These are phyloP conservation scores for Cenchrus purpureus DNA, from an alignment of 176 grass and related monocot species.

Conservation along the genomic window DNA sequence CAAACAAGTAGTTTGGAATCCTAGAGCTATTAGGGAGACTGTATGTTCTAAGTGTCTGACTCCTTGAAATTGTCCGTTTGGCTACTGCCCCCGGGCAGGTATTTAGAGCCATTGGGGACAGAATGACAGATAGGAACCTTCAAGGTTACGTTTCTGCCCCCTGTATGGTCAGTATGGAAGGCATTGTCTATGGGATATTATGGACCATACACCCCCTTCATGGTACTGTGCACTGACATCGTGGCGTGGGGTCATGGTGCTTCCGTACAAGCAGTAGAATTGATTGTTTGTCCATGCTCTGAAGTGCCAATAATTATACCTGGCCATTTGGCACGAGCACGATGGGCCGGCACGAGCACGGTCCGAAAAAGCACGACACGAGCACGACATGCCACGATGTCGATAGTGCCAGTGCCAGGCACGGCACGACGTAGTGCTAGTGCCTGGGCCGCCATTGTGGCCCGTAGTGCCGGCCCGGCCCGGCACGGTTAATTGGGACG, in stretches of 20 bases:
- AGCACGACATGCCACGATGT: no score
- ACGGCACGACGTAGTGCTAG: no score
- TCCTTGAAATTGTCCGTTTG: background rate
- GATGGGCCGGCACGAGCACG: no score
- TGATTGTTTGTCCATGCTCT: slow-evolving; percentile 84
- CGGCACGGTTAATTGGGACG: no score
- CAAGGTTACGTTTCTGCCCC: background rate
- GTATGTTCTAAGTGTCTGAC: background rate
- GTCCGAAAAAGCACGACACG: no score
- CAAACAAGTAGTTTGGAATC: no score
- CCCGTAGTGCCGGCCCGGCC: no score
- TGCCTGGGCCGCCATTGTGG: no score
- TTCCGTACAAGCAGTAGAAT: slow-evolving; percentile 25
- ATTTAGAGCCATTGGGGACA: no score
- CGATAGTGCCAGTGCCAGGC: no score
- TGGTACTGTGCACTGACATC: background rate
- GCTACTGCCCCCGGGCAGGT: background rate
- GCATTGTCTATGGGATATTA: background rate
- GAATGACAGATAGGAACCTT: background rate
- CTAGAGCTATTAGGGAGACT: background rate
- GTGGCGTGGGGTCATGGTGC: background rate
- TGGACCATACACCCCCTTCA: background rate
- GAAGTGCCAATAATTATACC: slow-evolving; percentile 47
- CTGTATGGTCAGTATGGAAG: background rate
- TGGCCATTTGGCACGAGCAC: no score